Evolutionary conservation across 169 alveolate species (phyloP), one percentile per base, ranked within the genome.

Genomic region (Eimeria necatrix): DNA sequence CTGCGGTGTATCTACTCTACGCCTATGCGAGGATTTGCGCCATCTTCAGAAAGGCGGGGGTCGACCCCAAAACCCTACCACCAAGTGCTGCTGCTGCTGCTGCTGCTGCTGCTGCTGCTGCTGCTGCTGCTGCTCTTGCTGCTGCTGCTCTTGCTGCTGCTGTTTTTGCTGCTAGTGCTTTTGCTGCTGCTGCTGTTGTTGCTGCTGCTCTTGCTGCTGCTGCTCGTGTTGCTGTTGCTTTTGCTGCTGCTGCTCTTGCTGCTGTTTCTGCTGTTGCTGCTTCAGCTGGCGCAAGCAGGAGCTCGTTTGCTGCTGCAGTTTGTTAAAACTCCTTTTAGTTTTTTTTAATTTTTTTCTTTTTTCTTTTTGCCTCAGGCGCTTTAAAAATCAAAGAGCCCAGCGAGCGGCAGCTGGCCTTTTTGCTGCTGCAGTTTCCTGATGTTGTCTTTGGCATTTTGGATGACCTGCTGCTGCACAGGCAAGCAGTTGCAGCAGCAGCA

Each of bases 391-490:
- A 51, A 26, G 95, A 94, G 48, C 86, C 87, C 22, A 26, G 52
- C 22, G 99, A 98, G 94, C 81, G 98, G 90, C 95, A 95, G 52
- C 90, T 98, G 53, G 98, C 99, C 41, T 94, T 97, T 8, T 94
- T 89, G 26, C 83, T 98, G n/a, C 74, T 97, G 4, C 96, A 98
- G 94, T 96, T 98, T 53, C 98, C 99, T 20, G 99, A 98, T 92
- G 97, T 98, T 16, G 64, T 98, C 86, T 98, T 98, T 64, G 95
- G 96, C 18, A 98, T 98, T 22, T 93, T 97, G 83, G 94, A 94
- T 56, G 99, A 98, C 86, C 95, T 98, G 56, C 84, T 95, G 59
- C 78, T 97, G 16, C 98, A 98, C 94, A 95, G 98, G 96, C 87
- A 61, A 32, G 85, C 76, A 14, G 76, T 8, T 5, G 41, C 18